Conservation (phyloP, 2,329 filamentous ascomycete species). For the Exophiala sideris region DNA sequence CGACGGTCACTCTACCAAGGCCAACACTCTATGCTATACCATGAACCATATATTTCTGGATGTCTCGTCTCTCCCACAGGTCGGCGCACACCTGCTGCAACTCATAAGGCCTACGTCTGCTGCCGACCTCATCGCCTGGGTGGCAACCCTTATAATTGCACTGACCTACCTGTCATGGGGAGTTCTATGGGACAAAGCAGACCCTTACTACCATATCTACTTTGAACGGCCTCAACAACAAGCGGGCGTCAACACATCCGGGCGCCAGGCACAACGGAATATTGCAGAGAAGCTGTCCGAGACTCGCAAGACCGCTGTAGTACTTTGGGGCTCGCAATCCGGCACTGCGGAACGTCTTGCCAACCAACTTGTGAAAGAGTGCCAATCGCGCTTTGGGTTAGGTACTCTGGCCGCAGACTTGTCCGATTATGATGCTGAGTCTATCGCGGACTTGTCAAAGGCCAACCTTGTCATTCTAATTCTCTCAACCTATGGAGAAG, state of each 20-base stretch:
- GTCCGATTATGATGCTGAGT: not conserved
- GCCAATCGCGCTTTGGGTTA: not conserved
- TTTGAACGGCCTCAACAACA: constrained; percentile 50
- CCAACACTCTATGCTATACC: no score
- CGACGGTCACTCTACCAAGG: no score
- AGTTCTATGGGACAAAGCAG: constrained; percentile 47
- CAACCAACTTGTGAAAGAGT: not conserved
- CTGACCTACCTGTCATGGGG: constrained; percentile 44
- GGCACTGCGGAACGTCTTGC: not conserved
- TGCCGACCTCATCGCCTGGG: constrained; percentile 44
- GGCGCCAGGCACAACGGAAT: constrained; percentile 32
- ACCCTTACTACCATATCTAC: constrained; percentile 48
- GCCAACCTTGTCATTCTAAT: no score
- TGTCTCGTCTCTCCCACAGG: not conserved
- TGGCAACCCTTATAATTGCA: constrained; percentile 36
- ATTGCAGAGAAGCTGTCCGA: constrained; percentile 41
- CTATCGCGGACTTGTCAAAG: no score
- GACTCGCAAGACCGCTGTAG: not conserved
- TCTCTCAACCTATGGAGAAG: constrained; percentile 90
- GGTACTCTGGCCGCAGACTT: not conserved
- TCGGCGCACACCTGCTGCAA: not conserved
- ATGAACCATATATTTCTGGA: not conserved
- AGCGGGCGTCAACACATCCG: constrained; percentile 30
- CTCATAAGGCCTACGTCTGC: not conserved
- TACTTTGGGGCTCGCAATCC: not conserved